A percentile compares a stretch with the other conserved stretches of the same genome.
phyloP scores from a whole-genome alignment of 179 eudicot species.

The Amaranthus tricolor region DNA sequence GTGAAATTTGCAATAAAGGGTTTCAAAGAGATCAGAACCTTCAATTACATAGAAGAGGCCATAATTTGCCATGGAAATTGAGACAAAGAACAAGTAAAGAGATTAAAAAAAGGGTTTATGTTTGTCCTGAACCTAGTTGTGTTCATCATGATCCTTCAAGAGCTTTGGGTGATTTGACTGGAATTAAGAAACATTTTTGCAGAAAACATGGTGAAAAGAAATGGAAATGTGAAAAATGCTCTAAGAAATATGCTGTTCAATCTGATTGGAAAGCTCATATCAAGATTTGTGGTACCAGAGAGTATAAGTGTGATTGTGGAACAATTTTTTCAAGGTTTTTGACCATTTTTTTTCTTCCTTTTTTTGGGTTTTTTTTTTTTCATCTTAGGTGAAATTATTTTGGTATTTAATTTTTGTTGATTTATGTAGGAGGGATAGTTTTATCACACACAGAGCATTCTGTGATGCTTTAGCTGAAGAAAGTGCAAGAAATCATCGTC shows the following conservation, averaged over 20 bases:
- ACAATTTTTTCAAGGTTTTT: constrained; percentile 44
- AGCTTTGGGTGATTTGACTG: constrained; percentile 50
- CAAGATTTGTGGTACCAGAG: constrained; percentile 51
- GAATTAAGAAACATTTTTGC: constrained; percentile 48
- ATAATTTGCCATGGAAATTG: constrained; percentile 50
- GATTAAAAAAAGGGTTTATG: constrained; percentile 42
- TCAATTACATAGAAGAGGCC: constrained; percentile 49
- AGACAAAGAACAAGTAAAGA: constrained; percentile 43
- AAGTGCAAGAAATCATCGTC: constrained; percentile 51
- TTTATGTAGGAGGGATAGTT: constrained; percentile 81
- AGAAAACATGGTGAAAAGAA: constrained; percentile 54
- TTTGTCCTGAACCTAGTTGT: constrained; percentile 41
- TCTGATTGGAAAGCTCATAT: constrained; percentile 54
- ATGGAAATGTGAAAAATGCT: constrained; percentile 46
- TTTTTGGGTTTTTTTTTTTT: constrained; percentile 1
- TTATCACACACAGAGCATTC: constrained; percentile 93
- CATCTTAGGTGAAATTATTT: neutral
- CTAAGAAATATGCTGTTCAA: constrained; percentile 50
- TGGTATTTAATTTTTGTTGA: neutral
- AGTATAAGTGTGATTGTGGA: constrained; percentile 53
- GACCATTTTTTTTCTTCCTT: neutral
- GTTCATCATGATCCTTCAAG: constrained; percentile 46
- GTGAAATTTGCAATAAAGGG: constrained; percentile 50
- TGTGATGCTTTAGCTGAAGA: constrained; percentile 93
- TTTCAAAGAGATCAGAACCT: constrained; percentile 51